These are phyloP conservation scores for Pseudozyma hubeiensis DNA, from an alignment of 1,284 basidiomycete species.

Conservation along the genomic window DNA sequence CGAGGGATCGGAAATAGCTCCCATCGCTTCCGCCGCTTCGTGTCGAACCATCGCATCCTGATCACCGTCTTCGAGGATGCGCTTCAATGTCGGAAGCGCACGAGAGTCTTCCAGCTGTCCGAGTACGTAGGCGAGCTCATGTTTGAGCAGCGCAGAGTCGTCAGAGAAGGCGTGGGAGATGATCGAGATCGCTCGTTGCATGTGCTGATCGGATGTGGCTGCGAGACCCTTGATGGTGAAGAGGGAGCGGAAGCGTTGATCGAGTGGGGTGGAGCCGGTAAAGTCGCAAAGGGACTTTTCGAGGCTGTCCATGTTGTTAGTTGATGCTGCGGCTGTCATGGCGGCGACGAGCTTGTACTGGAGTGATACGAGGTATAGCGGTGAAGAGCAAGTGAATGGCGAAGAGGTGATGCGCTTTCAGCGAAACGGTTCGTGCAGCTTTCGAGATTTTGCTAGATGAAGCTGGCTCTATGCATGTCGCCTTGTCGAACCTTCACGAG, in stretches of 20 bases:
- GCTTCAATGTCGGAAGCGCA: constrained; percentile 83
- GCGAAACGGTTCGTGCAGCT: no score
- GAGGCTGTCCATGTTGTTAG: constrained; percentile 48
- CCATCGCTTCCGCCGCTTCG: constrained; percentile 98
- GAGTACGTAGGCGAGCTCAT: constrained; percentile 96
- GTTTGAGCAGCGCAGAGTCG: constrained; percentile 90
- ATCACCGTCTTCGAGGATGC: constrained; percentile 77
- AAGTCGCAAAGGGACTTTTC: constrained; percentile 57
- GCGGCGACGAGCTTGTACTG: neutral
- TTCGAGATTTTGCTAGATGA: no score
- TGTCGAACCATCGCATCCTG: constrained; percentile 98
- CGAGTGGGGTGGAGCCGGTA: constrained; percentile 79
- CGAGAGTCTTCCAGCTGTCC: constrained; percentile 84
- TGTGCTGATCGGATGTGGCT: constrained; percentile 50
- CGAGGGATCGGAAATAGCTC: constrained; percentile 81
- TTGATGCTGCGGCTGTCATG: constrained; percentile 31
- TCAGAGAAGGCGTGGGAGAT: constrained; percentile 89
- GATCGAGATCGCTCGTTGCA: constrained; percentile 77
- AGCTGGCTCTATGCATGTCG: no score
- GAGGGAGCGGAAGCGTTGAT: constrained; percentile 89
- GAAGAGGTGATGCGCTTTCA: no score
- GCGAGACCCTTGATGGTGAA: constrained; percentile 90
- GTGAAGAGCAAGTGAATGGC: no score
- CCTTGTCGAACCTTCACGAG: no score
- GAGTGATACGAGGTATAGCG: no score